Percentiles rank a stretch among this genome's conserved stretches.
These are phyloP conservation scores for Tulasnella sp. DNA, from an alignment of 768 basidiomycete species.

Conservation along the genomic window DNA sequence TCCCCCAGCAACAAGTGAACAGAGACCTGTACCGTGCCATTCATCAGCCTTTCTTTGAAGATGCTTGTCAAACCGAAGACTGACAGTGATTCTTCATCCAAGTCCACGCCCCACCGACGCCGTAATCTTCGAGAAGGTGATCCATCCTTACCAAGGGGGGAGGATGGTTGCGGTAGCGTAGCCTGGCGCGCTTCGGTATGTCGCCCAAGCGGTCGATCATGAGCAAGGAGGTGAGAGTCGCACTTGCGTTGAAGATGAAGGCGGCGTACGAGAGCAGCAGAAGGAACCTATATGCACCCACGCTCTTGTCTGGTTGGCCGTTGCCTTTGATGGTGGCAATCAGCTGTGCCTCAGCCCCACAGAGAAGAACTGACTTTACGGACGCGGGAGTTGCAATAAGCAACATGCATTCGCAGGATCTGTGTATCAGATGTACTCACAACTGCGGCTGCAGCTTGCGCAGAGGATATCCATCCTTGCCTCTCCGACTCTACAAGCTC, in stretches of 20 bases:
- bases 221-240: background rate
- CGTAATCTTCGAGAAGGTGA: no score
- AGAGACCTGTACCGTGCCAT: no score
- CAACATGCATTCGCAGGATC: background rate
- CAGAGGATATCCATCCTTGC: background rate
- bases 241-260: background rate
- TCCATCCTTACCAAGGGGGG: no score
- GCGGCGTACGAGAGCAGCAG: background rate
- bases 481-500: constrained; percentile 1
- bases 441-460: background rate
- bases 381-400: background rate
- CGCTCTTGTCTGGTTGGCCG: background rate
- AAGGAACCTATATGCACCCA: background rate
- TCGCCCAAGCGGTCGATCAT: background rate
- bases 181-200: background rate
- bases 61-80: no score
- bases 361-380: background rate
- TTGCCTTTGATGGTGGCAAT: background rate
- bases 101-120: no score
- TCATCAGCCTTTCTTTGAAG: no score
- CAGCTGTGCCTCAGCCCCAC: background rate
- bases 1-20: no score
- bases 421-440: background rate
- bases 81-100: no score
- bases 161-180: no score